Evolutionary conservation across 352 stramenopile genomes (phyloP), one percentile per base, ranked within the genome.

Genomic region (Pythium scleroteichum): DNA sequence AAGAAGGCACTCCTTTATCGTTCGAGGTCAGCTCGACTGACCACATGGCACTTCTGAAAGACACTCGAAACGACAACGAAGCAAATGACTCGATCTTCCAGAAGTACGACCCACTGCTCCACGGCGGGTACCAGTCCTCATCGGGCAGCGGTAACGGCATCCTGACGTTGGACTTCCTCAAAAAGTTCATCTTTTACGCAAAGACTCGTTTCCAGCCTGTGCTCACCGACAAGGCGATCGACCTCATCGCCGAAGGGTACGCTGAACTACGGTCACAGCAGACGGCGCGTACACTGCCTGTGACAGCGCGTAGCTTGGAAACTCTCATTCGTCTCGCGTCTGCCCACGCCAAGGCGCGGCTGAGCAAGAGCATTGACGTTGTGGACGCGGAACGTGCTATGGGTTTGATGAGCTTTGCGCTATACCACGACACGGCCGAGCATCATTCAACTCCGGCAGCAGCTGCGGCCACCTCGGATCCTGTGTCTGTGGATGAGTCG

Each of bases 101-200:
- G 63, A 96, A 96, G 58, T 96, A 91, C 61, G 90, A 97, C 58
- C 90, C 90, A 16, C 69, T 96, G 2, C 76, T 97, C 20, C 88
- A 96, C 65, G 85, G 85, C 20, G 87, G 82, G 12, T 78, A 82
- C 59, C 71, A 85, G 62, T 78, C 76, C 19, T 76, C 79, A 1
- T 68, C 56, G 10, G 70, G 78, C 23, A 79, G 72, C 9, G 75
- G 78, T 51, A 72, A 91, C 59, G 85, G 90, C 48, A 88, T 99
- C 26, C 78, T 98, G 26, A 97, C 97, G 48, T 55, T 95, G 47
- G 94, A 98, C 62, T 99, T 99, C 62, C 75, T 99, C 27, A 97
- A 98, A 63, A 99, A 99, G 82, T 99, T 98, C 72, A 92, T 99
- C 63, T 95, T 98, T 76, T 99, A 99, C 87, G 98, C 97, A 29